These are phyloP conservation scores for Fragaria nilgerrensis DNA, from an alignment of 306 rosid species.

Conservation along the genomic window DNA sequence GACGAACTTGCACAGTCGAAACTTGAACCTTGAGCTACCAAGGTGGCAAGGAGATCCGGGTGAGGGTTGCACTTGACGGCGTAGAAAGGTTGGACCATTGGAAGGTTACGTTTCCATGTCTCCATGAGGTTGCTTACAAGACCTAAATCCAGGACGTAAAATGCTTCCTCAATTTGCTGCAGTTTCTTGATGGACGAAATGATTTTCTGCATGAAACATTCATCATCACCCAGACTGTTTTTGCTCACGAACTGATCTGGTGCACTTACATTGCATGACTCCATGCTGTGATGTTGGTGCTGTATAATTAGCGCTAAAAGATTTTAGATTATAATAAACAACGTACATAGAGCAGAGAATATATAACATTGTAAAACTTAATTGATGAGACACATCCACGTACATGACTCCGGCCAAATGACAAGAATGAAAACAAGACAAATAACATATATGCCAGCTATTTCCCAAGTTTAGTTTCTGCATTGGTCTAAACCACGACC, in stretches of 20 bases:
- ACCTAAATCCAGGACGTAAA: constrained; percentile 36
- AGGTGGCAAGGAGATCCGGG: constrained; percentile 29
- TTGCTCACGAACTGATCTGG: no score
- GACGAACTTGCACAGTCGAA: constrained; percentile 58
- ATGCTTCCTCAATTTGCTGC: constrained; percentile 28
- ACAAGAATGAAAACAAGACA: no score
- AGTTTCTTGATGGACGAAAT: not conserved
- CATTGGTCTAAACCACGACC: no score
- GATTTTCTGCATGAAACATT: not conserved
- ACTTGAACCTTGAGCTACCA: constrained; percentile 45
- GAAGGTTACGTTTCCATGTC: constrained; percentile 40
- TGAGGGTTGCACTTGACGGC: constrained; percentile 61
- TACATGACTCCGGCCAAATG: no score
- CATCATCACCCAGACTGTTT: no score
- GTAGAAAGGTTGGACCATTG: constrained; percentile 43
- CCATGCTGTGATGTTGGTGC: not conserved
- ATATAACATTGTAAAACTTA: no score
- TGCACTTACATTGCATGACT: not conserved
- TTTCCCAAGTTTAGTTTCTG: no score
- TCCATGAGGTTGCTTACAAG: constrained; percentile 28
- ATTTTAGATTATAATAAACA: no score
- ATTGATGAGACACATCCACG: no score
- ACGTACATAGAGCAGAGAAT: no score
- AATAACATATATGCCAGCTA: no score
- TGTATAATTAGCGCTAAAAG: no score